These are phyloP conservation scores for Neurospora discreta DNA, from an alignment of 495 filamentous ascomycete species.

Conservation along the genomic window DNA sequence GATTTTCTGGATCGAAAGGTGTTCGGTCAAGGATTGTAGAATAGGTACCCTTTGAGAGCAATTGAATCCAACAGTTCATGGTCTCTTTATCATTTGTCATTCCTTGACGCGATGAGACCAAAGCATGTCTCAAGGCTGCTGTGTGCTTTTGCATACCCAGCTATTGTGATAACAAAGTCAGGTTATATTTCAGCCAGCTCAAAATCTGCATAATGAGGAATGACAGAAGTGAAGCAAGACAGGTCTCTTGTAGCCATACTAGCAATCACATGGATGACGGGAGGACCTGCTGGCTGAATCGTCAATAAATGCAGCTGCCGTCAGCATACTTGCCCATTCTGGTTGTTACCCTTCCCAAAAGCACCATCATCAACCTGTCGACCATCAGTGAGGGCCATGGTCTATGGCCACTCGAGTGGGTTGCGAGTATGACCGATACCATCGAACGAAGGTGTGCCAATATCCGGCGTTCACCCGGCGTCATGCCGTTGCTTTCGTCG, in stretches of 20 bases:
- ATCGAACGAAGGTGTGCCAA: neutral
- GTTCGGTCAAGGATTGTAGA: neutral
- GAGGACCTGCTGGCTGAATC: neutral
- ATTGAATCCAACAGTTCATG: neutral
- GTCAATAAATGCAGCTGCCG: neutral
- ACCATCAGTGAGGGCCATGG: neutral
- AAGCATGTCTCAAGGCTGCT: neutral
- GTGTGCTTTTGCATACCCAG: neutral
- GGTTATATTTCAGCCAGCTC: neutral
- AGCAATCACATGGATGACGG: neutral
- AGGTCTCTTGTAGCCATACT: neutral
- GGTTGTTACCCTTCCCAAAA: neutral
- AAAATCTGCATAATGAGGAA: neutral
- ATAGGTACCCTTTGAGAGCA: neutral
- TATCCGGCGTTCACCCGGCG: neutral
- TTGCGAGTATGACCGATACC: neutral
- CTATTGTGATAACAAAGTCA: neutral
- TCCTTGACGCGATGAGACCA: neutral
- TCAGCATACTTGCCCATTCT: neutral
- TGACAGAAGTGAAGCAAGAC: neutral
- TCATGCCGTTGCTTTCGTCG: neutral
- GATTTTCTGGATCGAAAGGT: neutral
- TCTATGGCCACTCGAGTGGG: neutral
- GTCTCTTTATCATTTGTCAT: neutral
- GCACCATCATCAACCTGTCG: neutral